These are phyloP conservation scores for Microsporum canis DNA, from an alignment of 2,329 filamentous ascomycete species.

Conservation along the genomic window DNA sequence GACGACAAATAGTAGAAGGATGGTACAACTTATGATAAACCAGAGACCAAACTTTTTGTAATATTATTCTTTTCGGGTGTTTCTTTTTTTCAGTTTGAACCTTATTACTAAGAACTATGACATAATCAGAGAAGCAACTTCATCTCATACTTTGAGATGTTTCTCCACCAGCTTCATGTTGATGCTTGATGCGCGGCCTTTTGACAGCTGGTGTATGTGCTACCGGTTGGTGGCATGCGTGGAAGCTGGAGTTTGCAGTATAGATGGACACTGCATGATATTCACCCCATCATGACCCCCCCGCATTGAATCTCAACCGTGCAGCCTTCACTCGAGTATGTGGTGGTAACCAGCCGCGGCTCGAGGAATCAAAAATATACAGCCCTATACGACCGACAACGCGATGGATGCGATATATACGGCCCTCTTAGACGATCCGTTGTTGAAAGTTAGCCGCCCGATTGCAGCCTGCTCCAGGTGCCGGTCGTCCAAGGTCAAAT, in stretches of 20 bases:
- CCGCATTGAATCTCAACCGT: not conserved
- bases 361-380: not conserved
- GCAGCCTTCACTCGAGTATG: not conserved
- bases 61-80: no score
- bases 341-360: not conserved
- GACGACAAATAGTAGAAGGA: no score
- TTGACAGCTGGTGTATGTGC: not conserved
- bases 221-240: not conserved
- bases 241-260: not conserved
- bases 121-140: no score
- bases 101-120: no score
- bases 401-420: not conserved
- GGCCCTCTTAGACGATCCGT: constrained; percentile 29
- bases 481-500: constrained; percentile 92
- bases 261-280: not conserved
- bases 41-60: no score
- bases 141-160: no score
- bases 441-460: constrained; percentile 56
- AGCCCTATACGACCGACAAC: not conserved
- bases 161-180: not conserved
- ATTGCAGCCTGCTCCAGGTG: constrained; percentile 72
- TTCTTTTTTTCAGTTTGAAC: no score
- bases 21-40: no score
- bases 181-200: not conserved
- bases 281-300: not conserved